These are phyloP conservation scores for Nitzschia sp. DNA, from an alignment of 108 stramenopile genomes.

Conservation along the genomic window DNA sequence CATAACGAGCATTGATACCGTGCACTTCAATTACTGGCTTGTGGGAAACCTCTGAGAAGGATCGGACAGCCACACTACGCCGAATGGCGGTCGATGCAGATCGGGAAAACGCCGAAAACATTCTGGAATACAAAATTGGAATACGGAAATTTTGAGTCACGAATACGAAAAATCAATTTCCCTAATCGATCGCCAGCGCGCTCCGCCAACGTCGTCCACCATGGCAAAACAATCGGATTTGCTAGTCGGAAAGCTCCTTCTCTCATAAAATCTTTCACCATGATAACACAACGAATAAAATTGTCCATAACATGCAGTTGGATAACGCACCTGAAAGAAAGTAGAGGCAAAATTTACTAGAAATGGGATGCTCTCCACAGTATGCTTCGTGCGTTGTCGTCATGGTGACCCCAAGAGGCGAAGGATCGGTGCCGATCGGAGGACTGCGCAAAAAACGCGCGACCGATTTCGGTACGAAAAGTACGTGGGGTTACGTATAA, in stretches of 20 bases:
- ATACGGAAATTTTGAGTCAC: background rate
- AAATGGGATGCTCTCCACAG: too few relatives aligned
- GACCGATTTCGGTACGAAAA: background rate
- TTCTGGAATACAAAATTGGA: slow-evolving; percentile 8
- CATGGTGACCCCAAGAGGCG: slow-evolving; percentile 1
- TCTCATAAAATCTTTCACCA: too few relatives aligned
- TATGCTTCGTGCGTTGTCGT: background rate
- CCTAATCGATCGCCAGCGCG: background rate
- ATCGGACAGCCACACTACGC: slow-evolving; percentile 35
- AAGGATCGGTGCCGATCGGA: background rate
- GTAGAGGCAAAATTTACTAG: too few relatives aligned
- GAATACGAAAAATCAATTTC: slow-evolving; percentile 20
- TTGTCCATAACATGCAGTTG: too few relatives aligned
- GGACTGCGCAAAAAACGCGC: too few relatives aligned
- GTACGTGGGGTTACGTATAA: background rate
- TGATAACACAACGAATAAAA: too few relatives aligned
- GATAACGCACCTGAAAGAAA: background rate
- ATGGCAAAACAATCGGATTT: background rate
- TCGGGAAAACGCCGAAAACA: slow-evolving; percentile 35
- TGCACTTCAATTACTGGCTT: slow-evolving; percentile 85
- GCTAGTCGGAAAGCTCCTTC: too few relatives aligned
- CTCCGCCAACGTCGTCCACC: background rate
- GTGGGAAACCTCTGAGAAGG: slow-evolving; percentile 58
- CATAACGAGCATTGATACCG: slow-evolving; percentile 93
- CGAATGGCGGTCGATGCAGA: slow-evolving; percentile 4